These are phyloP conservation scores for Nicotiana attenuata DNA, from an alignment of 257 asterid species.

Conservation along the genomic window DNA sequence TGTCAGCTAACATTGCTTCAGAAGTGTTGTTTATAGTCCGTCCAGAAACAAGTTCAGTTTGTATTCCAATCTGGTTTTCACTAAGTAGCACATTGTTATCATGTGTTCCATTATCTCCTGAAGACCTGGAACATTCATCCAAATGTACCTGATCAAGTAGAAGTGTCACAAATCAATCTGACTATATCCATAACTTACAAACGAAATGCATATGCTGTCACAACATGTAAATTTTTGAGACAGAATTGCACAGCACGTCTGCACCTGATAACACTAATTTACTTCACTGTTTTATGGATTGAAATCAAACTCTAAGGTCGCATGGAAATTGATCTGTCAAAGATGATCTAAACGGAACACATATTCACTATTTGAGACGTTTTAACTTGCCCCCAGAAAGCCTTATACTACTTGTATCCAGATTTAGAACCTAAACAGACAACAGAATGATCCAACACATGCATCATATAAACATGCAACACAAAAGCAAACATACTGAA, in stretches of 20 bases:
- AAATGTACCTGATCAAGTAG: constrained; percentile 4
- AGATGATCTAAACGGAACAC: not conserved
- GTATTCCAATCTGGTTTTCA: constrained; percentile 5
- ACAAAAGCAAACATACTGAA: constrained; percentile 30
- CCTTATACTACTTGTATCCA: constrained; percentile 9
- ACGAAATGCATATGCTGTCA: not conserved
- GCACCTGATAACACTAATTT: not conserved
- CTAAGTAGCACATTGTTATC: not conserved
- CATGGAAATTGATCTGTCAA: not conserved
- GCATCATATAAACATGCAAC: not conserved
- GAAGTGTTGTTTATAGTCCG: not conserved
- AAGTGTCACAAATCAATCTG: not conserved
- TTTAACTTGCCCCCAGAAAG: not conserved
- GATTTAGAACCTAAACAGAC: constrained; percentile 8
- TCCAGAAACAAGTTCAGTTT: not conserved
- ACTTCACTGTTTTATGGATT: not conserved
- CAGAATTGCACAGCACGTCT: not conserved
- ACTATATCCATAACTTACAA: not conserved
- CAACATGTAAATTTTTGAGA: not conserved
- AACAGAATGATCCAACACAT: not conserved
- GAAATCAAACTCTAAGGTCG: not conserved
- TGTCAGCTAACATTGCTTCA: not conserved
- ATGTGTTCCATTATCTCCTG: not conserved
- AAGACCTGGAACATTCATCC: constrained; percentile 8
- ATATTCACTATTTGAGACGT: not conserved